These are phyloP conservation scores for Suillus occidentalis DNA, from an alignment of 768 basidiomycete species.

Conservation along the genomic window DNA sequence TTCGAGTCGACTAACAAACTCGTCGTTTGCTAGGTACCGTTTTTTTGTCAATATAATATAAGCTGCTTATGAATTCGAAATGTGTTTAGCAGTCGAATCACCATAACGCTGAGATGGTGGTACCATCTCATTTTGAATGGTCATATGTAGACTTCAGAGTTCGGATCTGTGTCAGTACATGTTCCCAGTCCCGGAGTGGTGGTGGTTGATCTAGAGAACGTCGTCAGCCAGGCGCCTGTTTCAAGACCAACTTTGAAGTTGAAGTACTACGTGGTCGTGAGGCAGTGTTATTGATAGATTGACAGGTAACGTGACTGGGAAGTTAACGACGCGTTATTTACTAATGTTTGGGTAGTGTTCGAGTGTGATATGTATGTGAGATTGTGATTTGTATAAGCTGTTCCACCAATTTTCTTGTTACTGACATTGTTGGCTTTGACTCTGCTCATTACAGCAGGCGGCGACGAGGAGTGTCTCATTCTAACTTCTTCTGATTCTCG, in stretches of 20 bases:
- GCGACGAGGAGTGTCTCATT: conserved; percentile 7
- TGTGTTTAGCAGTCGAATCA: not conserved
- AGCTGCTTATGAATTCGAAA: not conserved
- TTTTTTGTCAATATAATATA: not conserved
- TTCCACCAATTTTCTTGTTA: not conserved
- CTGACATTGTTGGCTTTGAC: conserved; percentile 1
- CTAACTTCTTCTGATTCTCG: conserved; percentile 1
- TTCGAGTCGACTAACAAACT: not conserved
- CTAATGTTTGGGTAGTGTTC: conserved; percentile 27
- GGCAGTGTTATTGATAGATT: not conserved
- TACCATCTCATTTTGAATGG: not conserved
- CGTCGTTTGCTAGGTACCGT: not conserved
- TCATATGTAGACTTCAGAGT: too few species aligned
- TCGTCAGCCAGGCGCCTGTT: too few species aligned
- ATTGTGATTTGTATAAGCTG: not conserved
- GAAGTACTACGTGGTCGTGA: not conserved
- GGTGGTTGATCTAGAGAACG: not conserved
- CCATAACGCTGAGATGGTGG: not conserved
- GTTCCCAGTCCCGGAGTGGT: too few species aligned
- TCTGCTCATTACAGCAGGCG: conserved; percentile 12
- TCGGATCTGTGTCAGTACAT: not conserved
- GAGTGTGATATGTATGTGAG: conserved; percentile 16
- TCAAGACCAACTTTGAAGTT: too few species aligned
- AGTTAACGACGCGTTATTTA: conserved; percentile 30
- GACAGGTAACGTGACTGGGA: not conserved